phyloP scores from a whole-genome alignment of 306 rosid species.

The Medicago arabica region DNA sequence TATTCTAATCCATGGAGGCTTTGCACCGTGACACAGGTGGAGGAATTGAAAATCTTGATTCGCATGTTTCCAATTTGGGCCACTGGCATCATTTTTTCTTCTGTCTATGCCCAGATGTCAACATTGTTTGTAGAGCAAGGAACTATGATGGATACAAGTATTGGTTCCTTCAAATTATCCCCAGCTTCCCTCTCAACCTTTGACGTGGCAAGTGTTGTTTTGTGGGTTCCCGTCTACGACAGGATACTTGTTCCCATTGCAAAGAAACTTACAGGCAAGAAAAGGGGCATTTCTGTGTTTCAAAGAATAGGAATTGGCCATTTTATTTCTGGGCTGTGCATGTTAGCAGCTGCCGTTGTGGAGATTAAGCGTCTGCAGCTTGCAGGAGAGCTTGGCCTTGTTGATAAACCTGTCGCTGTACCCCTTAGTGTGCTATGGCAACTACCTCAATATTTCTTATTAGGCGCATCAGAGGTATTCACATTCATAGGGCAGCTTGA shows the following conservation, averaged over 20 bases:
- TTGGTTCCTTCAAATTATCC: conserved; percentile 79
- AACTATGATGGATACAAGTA: conserved; percentile 68
- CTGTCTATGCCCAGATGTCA: conserved; percentile 94
- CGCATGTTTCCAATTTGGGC: conserved; percentile 96
- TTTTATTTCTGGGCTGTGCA: conserved; percentile 69
- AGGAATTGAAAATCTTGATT: conserved; percentile 82
- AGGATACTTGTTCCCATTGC: conserved; percentile 73
- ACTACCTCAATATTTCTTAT: conserved; percentile 79
- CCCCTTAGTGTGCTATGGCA: conserved; percentile 86
- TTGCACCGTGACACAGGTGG: conserved; percentile 92
- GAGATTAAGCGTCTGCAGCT: conserved; percentile 70
- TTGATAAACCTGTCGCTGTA: conserved; percentile 62
- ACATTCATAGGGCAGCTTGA: conserved; percentile 80
- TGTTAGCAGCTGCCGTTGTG: conserved; percentile 83
- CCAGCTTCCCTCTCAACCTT: conserved; percentile 87
- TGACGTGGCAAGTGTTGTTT: conserved; percentile 71
- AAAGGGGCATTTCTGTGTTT: conserved; percentile 74
- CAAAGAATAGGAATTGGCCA: conserved; percentile 89
- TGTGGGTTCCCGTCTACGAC: conserved; percentile 91
- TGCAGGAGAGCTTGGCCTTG: conserved; percentile 69
- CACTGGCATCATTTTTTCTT: conserved; percentile 75
- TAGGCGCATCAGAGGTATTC: conserved; percentile 84
- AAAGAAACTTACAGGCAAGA: conserved; percentile 71
- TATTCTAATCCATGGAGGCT: conserved; percentile 79
- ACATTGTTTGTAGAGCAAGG: conserved; percentile 96